Conservation (phyloP, 2,329 filamentous ascomycete genomes). For the Hyphodiscus sp. region DNA sequence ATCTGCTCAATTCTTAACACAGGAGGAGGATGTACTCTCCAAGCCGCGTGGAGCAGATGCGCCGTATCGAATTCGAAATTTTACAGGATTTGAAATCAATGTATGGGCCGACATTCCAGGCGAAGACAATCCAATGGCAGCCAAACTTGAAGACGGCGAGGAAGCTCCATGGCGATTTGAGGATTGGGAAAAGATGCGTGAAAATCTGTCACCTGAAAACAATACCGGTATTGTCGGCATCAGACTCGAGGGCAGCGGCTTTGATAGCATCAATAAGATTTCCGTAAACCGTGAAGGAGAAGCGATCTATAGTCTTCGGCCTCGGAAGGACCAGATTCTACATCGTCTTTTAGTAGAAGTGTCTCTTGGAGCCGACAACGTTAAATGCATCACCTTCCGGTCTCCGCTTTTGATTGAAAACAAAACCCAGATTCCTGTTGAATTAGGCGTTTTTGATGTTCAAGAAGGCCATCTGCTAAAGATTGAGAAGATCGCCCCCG, state of each 20-base stretch:
- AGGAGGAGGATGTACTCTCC: constrained; percentile 83
- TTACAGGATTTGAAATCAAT: constrained; percentile 86
- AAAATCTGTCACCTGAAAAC: constrained; percentile 80
- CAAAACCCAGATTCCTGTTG: constrained; percentile 91
- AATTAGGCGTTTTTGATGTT: constrained; percentile 83
- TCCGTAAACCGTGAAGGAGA: constrained; percentile 93
- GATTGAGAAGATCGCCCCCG: constrained; percentile 94
- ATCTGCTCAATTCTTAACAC: constrained; percentile 82
- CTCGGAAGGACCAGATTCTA: constrained; percentile 75
- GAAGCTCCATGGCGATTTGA: constrained; percentile 96
- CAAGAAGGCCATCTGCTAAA: constrained; percentile 86
- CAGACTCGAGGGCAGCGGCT: constrained; percentile 85
- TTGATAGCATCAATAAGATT: constrained; percentile 83
- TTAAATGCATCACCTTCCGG: constrained; percentile 95
- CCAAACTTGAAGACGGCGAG: constrained; percentile 78
- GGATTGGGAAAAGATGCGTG: constrained; percentile 92
- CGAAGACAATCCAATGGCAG: constrained; percentile 62
- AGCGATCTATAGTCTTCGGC: constrained; percentile 79
- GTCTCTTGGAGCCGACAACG: constrained; percentile 83
- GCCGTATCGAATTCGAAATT: constrained; percentile 89
- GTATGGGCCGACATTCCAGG: constrained; percentile 69
- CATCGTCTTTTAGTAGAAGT: constrained; percentile 92
- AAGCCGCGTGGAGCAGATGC: constrained; percentile 89
- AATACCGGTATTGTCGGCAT: constrained; percentile 74
- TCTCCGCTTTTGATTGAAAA: constrained; percentile 92